Evolutionary conservation across 2,329 filamentous ascomycete genomes (phyloP), one percentile per base, ranked within the genome.

Genomic region (Canariomyces notabilis): DNA sequence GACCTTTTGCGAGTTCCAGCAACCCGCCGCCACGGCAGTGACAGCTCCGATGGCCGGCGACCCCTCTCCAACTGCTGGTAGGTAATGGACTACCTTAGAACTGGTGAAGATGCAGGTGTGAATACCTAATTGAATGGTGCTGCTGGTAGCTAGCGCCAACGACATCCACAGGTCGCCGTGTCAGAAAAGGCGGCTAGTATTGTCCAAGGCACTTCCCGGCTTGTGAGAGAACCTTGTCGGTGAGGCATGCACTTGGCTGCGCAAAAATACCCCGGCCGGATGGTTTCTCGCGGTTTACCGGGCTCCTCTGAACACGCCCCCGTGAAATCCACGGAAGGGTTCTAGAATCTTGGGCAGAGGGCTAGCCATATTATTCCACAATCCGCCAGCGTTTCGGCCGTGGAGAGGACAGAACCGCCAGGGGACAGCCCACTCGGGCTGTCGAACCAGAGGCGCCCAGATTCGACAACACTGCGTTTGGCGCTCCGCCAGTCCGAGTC

Each of bases 241-340:
- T 29, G 15, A 8, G 14, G 18, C 19, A 1, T 9, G 26, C n/a
- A 18, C 44, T 36, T 46, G 37, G 44, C 37, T 21, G 44, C 44
- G 44, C 37, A 46, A 41, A 34, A 46, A 39, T 37, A 33, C 35
- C 19, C 33, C 15, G 22, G 26, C 33, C 16, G 35, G 15, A 41
- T 16, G 38, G 20, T 18, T 44, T 29, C 26, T 37, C 32, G 39
- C 20, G 19, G 34, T 4, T 37, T 18, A n/a, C 40, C 22, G 31
- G 23, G 29, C n/a, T 33, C 16, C 22, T 32, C 6, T 14, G 18
- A 22, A 20, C 32, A 42, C 29, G 16, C 15, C 32, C 32, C n/a
- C 20, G n/a, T 40, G 39, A 39, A 43, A 29, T 20, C 23, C 47
- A 45, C 40, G 48, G 48, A 49, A 46, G 42, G 23, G 37, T 54